Evolutionary conservation across 495 filamentous ascomycete species (phyloP), one percentile per base, ranked within the genome.

Genomic region (Aspergillus panamensis): DNA sequence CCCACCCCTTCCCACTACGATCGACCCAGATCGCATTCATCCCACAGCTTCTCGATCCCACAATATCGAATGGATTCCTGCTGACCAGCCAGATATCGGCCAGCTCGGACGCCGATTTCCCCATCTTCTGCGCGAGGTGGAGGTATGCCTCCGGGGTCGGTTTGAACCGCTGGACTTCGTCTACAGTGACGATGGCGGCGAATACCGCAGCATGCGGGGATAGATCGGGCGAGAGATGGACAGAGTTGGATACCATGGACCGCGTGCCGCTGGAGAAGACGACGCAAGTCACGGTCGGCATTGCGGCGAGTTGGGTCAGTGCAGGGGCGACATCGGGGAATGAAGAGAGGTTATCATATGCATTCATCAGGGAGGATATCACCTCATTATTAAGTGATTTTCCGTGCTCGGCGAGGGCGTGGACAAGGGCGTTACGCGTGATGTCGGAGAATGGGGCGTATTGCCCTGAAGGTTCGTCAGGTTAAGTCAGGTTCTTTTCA

Each of bases 201-300:
- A 90, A 87, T 13, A 79, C 57, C 0, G 51, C 37, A 0, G 71
- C 69, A 58, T 83, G 75, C 3, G 77, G 77, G 0, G 79, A 76
- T 0, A 90, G 73, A 21, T 81, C 79, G 8, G 77, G 71, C 1
- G 85, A 88, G 6, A 73, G 69, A 9, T 71, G 64, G 1, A 92
- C 69, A 21, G 84, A 86, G 21, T 79, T 79, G 2, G 74, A 72
- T 8, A 92, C 75, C 86, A 90, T 91, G 2, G 66, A 60, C 3
- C 76, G 68, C 0, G 83, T 85, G 21, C 89, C 90, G 61, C 92
- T 95, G 10, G 87, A 88, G 71, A 94, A 95, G 19, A 91, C 71
- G 49, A 87, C 84, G 1, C 86, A 67, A 12, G 77, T 72, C 16
- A 87, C 58, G 17, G 54, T 51, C 2, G 71, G 61, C 37, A 70